Evolutionary conservation across 2,329 filamentous ascomycete species (phyloP), one percentile per base, ranked within the genome.

Genomic region (Sclerotiophoma versabilis): DNA sequence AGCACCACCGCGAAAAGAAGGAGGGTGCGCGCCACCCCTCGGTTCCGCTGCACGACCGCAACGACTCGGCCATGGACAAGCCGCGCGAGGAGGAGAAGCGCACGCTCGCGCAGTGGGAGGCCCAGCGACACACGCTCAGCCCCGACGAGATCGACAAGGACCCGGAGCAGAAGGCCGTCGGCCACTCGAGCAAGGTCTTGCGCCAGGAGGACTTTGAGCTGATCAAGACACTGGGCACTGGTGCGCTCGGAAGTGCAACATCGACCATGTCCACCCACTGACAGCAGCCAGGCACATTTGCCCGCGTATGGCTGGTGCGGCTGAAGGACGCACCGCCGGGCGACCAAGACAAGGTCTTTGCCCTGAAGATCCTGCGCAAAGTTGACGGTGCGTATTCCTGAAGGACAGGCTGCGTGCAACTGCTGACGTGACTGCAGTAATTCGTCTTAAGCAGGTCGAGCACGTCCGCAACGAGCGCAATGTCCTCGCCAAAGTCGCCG

Each of bases 391-490:
- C 41, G 19, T 54, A 45, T 4, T 56, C 38, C 2, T 11, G 22
- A 15, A 11, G 12, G 15, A 17, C 2, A 8, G 10, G 5, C 3
- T 15, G n/a, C 19, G n/a, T 25, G 34, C 34, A 19, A 2, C 20
- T 20, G 19, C 43, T 53, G 20, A 53, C 49, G 20, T 5, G 5
- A 11, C 44, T 1, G n/a, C 68, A 84, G 88, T 95, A 37, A 89
- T 95, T 73, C 88, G 88, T 60, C 83, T 93, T 53, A 93, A 93
- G 80, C 91, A 95, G 71, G 87, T 93, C 63, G 90, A 93, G 76
- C 91, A 95, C 75, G 90, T 93, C 49, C 88, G 89, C 57, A 90
- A 93, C 76, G 91, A 95, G 80, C 88, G 90, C 65, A 84, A 87
- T 59, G 88, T 93, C 63, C 85, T 95, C 45, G 84, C 86, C 68